Evolutionary conservation across 768 basidiomycete genomes (phyloP).

Genomic region (Neoboletus subvelutipes): DNA sequence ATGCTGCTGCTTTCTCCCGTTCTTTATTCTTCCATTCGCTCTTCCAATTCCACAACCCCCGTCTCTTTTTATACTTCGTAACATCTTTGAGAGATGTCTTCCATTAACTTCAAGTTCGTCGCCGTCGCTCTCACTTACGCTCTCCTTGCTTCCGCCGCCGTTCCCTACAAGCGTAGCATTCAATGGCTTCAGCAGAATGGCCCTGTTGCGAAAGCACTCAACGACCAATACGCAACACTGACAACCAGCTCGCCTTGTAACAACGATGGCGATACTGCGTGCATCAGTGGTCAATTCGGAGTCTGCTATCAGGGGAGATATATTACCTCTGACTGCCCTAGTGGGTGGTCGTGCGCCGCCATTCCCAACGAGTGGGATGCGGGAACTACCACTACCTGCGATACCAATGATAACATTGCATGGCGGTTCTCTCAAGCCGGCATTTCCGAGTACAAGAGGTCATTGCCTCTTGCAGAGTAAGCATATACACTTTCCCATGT

Average conservation of each 20-base stretch:
- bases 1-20: background rate
- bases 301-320: constrained; percentile 17
- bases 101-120: constrained; percentile 13
- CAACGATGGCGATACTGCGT: constrained; percentile 17
- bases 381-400: constrained; percentile 23
- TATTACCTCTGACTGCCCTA: constrained; percentile 7
- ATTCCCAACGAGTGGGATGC: constrained; percentile 24
- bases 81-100: constrained; percentile 24
- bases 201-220: constrained; percentile 24
- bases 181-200: constrained; percentile 28
- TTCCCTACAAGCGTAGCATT: constrained; percentile 15
- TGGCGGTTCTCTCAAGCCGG: constrained; percentile 12
- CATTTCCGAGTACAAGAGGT: constrained; percentile 15
- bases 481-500: background rate
- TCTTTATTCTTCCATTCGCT: background rate
- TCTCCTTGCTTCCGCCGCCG: constrained; percentile 22
- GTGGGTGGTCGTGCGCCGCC: constrained; percentile 23
- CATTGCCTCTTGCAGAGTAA: background rate
- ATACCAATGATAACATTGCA: constrained; percentile 9
- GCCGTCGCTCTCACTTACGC: constrained; percentile 12
- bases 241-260: constrained; percentile 17
- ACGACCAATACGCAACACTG: constrained; percentile 19
- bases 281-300: constrained; percentile 16
- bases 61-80: background rate
- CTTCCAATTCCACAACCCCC: no score